These are phyloP conservation scores for Rheum nobile DNA, from an alignment of 148 eudicot species.

Conservation along the genomic window DNA sequence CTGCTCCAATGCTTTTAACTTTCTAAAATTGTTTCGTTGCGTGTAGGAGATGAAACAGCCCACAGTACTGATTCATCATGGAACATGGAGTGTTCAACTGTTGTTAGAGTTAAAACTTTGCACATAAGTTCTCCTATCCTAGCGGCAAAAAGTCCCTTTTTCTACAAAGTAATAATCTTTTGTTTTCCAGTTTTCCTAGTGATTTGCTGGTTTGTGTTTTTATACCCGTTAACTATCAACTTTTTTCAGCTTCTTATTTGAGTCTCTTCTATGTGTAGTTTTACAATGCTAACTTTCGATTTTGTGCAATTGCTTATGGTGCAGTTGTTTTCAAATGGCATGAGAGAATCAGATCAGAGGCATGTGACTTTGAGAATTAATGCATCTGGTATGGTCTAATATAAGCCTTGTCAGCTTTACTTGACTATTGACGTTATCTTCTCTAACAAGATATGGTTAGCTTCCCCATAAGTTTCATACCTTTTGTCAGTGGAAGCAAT, in stretches of 20 bases:
- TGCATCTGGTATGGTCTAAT: conserved; percentile 60
- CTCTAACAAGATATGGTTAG: background rate
- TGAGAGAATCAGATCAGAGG: conserved; percentile 96
- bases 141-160: conserved; percentile 97
- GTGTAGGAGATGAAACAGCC: conserved; percentile 72
- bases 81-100: conserved; percentile 66
- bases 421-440: background rate
- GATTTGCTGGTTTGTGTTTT: background rate
- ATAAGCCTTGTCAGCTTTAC: background rate
- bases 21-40: conserved; percentile 5
- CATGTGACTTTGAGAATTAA: conserved; percentile 81
- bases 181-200: background rate
- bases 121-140: conserved; percentile 96
- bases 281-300: background rate
- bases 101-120: conserved; percentile 58
- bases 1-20: background rate
- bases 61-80: conserved; percentile 71
- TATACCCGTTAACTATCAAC: background rate
- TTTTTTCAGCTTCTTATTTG: background rate
- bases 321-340: conserved; percentile 92
- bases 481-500: background rate
- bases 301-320: conserved; percentile 16
- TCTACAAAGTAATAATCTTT: conserved; percentile 71
- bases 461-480: background rate
- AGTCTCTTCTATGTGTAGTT: background rate